A percentile compares a stretch with the other conserved stretches of the same genome.
phyloP scores from a whole-genome alignment of 2,329 filamentous ascomycete species.

The Fusarium mangiferae region DNA sequence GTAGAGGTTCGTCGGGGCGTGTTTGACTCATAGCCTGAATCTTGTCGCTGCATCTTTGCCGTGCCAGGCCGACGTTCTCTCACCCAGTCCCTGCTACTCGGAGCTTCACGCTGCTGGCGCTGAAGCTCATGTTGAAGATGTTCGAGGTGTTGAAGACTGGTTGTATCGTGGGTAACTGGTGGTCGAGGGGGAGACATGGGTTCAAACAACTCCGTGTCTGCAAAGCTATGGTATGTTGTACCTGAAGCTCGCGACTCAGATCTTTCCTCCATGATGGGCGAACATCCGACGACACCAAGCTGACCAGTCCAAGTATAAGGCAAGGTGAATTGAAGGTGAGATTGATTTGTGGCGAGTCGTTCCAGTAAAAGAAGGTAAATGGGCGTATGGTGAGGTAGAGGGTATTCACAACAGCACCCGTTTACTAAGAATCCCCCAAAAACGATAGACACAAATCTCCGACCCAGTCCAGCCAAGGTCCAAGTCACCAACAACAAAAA shows the following conservation, averaged over 20 bases:
- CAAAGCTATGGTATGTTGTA: slow-evolving; percentile 65
- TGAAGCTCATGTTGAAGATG: slow-evolving; percentile 37
- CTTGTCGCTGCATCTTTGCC: slow-evolving; percentile 62
- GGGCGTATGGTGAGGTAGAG: slow-evolving; percentile 1
- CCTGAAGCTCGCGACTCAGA: slow-evolving; percentile 58
- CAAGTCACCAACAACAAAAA: not conserved
- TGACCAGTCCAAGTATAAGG: not conserved
- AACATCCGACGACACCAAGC: slow-evolving; percentile 32
- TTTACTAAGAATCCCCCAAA: not conserved
- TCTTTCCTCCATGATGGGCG: slow-evolving; percentile 47
- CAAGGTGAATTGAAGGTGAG: not conserved
- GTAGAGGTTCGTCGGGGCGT: slow-evolving; percentile 52
- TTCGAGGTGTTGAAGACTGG: slow-evolving; percentile 35
- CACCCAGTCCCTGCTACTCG: slow-evolving; percentile 19
- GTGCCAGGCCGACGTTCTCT: slow-evolving; percentile 46
- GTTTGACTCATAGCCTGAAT: slow-evolving; percentile 68
- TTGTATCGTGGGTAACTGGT: slow-evolving; percentile 38
- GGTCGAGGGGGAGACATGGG: slow-evolving; percentile 47
- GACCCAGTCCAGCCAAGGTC: slow-evolving; percentile 39
- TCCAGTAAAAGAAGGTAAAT: slow-evolving; percentile 1
- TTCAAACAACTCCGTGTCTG: slow-evolving; percentile 60
- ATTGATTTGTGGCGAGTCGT: slow-evolving; percentile 3
- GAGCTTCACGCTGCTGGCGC: slow-evolving; percentile 34
- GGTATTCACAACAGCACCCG: slow-evolving; percentile 27
- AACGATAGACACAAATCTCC: slow-evolving; percentile 40